phyloP scores from a whole-genome alignment of 2,329 filamentous ascomycete genomes.

The Fusarium algeriense region DNA sequence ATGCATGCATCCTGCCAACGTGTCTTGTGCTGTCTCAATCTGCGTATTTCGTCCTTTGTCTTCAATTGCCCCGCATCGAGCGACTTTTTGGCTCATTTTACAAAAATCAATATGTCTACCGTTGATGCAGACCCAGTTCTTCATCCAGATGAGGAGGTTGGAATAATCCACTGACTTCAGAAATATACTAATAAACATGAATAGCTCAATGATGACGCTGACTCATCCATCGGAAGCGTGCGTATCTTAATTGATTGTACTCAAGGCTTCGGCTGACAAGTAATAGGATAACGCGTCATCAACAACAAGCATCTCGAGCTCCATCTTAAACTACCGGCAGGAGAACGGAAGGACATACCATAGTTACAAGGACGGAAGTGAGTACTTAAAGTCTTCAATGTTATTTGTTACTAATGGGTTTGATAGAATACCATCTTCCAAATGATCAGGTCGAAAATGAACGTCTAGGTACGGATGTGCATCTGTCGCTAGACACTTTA shows the following conservation, averaged over 20 bases:
- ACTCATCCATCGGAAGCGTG: neutral
- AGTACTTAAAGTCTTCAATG: rapidly evolving
- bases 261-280: rapidly evolving
- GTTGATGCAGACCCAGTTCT: neutral
- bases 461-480: neutral
- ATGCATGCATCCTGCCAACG: rapidly evolving
- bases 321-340: neutral
- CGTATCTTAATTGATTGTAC: rapidly evolving
- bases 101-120: neutral
- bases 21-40: neutral
- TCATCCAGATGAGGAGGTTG: neutral
- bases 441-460: neutral
- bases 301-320: neutral
- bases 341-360: conserved; percentile 31
- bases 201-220: rapidly evolving
- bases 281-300: neutral
- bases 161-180: rapidly evolving
- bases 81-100: neutral
- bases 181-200: rapidly evolving
- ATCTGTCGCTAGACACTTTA: rapidly evolving
- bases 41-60: neutral
- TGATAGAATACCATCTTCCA: neutral
- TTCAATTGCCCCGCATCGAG: too few relatives aligned
- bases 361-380: conserved; percentile 16
- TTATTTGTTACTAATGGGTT: rapidly evolving